Evolutionary conservation across 2,329 filamentous ascomycete species (phyloP).

Genomic region (Diaporthe vexans): DNA sequence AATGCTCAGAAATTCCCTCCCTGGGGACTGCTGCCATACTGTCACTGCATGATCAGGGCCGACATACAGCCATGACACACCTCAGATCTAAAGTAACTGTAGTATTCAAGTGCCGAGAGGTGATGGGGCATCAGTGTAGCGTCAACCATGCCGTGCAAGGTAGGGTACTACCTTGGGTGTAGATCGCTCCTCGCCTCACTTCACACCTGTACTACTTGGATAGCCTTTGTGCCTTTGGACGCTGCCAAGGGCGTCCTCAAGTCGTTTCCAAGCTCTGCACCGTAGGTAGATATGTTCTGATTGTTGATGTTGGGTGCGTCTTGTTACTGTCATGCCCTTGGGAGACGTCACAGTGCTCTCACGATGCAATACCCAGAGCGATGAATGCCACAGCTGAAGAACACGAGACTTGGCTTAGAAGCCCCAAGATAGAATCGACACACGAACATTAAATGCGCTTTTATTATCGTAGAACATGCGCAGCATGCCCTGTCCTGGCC

Average conservation of each 20-base stretch:
- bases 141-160: neutral
- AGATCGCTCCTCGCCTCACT: too few relatives aligned
- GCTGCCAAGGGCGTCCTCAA: neutral
- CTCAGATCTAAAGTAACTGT: too few relatives aligned
- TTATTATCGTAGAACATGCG: neutral
- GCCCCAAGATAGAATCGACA: neutral
- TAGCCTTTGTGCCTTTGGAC: neutral
- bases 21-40: too few relatives aligned
- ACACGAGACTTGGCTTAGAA: neutral
- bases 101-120: neutral
- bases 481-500: neutral
- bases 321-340: neutral
- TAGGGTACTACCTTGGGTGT: neutral
- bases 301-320: neutral
- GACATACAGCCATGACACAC: too few relatives aligned
- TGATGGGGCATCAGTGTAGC: neutral
- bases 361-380: too few relatives aligned
- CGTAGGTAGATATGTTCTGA: neutral
- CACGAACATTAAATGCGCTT: neutral
- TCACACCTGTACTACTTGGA: too few relatives aligned
- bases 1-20: too few relatives aligned
- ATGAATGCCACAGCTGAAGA: neutral
- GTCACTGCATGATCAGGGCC: neutral
- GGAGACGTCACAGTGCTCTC: neutral
- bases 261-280: neutral